phyloP scores from a whole-genome alignment of 108 stramenopile species.

The Nitzschia sp. region DNA sequence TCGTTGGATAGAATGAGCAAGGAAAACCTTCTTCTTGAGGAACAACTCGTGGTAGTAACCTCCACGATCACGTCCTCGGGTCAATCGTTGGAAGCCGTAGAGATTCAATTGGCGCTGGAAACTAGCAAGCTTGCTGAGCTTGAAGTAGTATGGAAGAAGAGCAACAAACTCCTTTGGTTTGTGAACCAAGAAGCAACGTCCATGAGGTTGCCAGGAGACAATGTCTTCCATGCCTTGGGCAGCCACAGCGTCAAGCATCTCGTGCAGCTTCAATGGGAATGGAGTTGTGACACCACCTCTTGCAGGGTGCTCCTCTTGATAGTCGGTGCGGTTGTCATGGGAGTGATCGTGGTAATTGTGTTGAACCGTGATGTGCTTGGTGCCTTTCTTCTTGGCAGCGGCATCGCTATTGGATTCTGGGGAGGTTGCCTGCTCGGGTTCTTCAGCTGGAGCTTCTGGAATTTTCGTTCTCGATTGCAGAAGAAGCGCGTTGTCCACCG shows the following conservation, averaged over 20 bases:
- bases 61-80: slow-evolving; percentile 65
- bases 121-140: slow-evolving; percentile 83
- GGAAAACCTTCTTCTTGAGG: slow-evolving; percentile 56
- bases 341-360: slow-evolving; percentile 80
- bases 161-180: slow-evolving; percentile 83
- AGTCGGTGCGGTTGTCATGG: slow-evolving; percentile 37
- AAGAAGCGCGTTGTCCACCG: slow-evolving; percentile 7
- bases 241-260: slow-evolving; percentile 44
- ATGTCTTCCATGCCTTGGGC: slow-evolving; percentile 56
- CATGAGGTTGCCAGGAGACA: slow-evolving; percentile 86
- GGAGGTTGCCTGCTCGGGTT: not conserved
- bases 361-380: slow-evolving; percentile 36
- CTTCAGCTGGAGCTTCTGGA: not conserved
- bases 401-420: not conserved
- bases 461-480: slow-evolving; percentile 6
- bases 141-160: slow-evolving; percentile 86
- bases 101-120: slow-evolving; percentile 94
- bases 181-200: slow-evolving; percentile 85
- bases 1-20: slow-evolving; percentile 67
- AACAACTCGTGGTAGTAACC: slow-evolving; percentile 79
- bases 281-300: slow-evolving; percentile 64
- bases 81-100: slow-evolving; percentile 87
- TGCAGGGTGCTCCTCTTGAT: slow-evolving; percentile 22
- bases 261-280: slow-evolving; percentile 73
- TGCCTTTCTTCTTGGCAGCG: slow-evolving; percentile 14